Evolutionary conservation across 2,329 filamentous ascomycete species (phyloP), one percentile per base, ranked within the genome.

Genomic region (Apiospora phragmitis): DNA sequence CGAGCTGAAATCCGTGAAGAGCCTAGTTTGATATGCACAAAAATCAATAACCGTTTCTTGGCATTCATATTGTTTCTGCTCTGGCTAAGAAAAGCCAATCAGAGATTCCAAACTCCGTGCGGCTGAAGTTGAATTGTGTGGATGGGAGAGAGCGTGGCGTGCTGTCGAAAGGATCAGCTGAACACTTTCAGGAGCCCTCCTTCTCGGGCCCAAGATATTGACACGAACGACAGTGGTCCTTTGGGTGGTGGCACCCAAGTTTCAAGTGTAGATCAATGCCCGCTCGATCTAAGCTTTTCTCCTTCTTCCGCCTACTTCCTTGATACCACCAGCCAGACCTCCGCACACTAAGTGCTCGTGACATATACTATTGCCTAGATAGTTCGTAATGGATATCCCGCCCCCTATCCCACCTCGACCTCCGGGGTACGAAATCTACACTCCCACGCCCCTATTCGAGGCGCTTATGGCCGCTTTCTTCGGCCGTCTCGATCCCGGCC

Each of bases 391-490:
- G 73, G 70, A 62, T 67, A 47, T 70, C 29, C 71, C 72, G 59
- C 73, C 75, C n/a, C 74, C 73, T 14, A 74, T 76, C 32, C 73
- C 73, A 14, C 74, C 71, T 8, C 72, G 74, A 9, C 74, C 72
- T 68, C 68, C 72, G 16, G 75, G 74, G 26, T 75, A 75, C 41
- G 75, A 75, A 68, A 59, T 72, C 59, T 65, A 69, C 43, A 26
- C n/a, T 8, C 41, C 59, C 41, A 76, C 71, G 35, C 69, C 71
- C 11, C 68, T 76, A 9, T 70, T 72, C 26, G 71, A 69, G 41
- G 65, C 71, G 18, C 62, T 74, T 9, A 71, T 72, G 69, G 73
- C 70, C 41, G 70, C 67, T 67, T 70, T 73, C 42, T 75, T 73
- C 62, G 59, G 55, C 21, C 65, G 69, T 59, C 69, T 75, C 3